phyloP scores from a whole-genome alignment of 2,329 filamentous ascomycete species.

The Bisporella sp. region DNA sequence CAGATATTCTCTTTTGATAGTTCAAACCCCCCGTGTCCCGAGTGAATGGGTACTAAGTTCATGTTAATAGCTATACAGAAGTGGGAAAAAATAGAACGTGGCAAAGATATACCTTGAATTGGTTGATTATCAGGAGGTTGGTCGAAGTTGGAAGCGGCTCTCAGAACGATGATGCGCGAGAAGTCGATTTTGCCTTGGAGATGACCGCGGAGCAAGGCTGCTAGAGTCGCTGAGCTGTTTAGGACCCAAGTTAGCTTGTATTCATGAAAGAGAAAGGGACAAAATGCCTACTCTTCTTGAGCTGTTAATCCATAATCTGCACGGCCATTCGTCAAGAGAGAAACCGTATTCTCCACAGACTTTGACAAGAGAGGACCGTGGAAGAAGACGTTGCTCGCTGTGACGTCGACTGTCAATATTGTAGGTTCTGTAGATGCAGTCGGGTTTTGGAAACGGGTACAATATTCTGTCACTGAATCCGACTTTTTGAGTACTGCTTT shows the following conservation, averaged over 20 bases:
- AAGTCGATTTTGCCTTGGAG: slow-evolving; percentile 54
- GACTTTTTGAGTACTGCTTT: slow-evolving; percentile 45
- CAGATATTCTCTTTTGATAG: slow-evolving; percentile 59
- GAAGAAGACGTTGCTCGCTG: slow-evolving; percentile 67
- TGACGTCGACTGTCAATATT: slow-evolving; percentile 54
- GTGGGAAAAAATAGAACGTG: no score
- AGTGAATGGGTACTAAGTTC: slow-evolving; percentile 26
- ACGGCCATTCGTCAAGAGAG: slow-evolving; percentile 57
- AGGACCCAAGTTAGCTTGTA: neutral
- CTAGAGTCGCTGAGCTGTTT: slow-evolving; percentile 44
- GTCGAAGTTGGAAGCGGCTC: slow-evolving; percentile 64
- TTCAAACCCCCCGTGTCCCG: slow-evolving; percentile 39
- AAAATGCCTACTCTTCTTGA: slow-evolving; percentile 57
- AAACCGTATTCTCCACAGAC: slow-evolving; percentile 56
- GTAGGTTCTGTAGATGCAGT: slow-evolving; percentile 1
- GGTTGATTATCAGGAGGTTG: slow-evolving; percentile 51
- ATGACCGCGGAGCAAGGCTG: slow-evolving; percentile 53
- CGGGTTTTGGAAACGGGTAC: slow-evolving; percentile 37
- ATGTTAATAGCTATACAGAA: no score
- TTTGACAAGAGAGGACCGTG: slow-evolving; percentile 51
- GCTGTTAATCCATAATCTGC: slow-evolving; percentile 62
- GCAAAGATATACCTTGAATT: slow-evolving; percentile 42
- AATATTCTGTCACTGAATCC: slow-evolving; percentile 40
- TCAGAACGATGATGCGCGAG: slow-evolving; percentile 56
- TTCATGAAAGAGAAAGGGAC: neutral